A percentile compares a stretch with the other conserved stretches of the same genome.
These are phyloP conservation scores for Limonium bicolor DNA, from an alignment of 148 eudicot genomes.

Conservation along the genomic window DNA sequence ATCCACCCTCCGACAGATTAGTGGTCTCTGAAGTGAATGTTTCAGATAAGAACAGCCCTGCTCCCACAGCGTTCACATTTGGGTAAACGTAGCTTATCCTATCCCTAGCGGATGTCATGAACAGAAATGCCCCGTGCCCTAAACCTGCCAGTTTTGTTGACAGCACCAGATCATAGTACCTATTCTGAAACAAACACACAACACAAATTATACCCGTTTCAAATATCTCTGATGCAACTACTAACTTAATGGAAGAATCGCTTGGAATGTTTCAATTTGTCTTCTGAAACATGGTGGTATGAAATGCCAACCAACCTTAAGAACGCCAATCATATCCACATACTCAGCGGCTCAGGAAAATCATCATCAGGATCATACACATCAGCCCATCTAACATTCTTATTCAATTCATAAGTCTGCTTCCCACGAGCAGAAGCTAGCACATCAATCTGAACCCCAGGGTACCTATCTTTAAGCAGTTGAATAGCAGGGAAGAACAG, in stretches of 20 bases:
- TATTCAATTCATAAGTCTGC: conserved; percentile 75
- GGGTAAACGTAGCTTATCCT: conserved; percentile 88
- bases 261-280: too few relatives aligned
- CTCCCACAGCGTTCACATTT: conserved; percentile 81
- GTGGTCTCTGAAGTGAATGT: conserved; percentile 40
- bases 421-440: conserved; percentile 56
- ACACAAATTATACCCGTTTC: not conserved
- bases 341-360: conserved; percentile 76
- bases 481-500: conserved; percentile 79
- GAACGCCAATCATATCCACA: conserved; percentile 64
- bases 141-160: conserved; percentile 89
- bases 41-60: conserved; percentile 68
- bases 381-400: conserved; percentile 86
- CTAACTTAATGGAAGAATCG: too few relatives aligned
- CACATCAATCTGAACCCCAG: conserved; percentile 76
- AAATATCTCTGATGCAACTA: not conserved
- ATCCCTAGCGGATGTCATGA: conserved; percentile 74
- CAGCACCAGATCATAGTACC: conserved; percentile 80
- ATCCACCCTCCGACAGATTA: conserved; percentile 85
- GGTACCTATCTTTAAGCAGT: conserved; percentile 72
- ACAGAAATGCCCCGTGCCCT: conserved; percentile 83
- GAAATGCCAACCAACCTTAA: conserved; percentile 43
- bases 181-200: conserved; percentile 27
- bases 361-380: conserved; percentile 55
- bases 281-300: not conserved